Evolutionary conservation across 1,139 yeast genomes (phyloP), one percentile per base, ranked within the genome.

Genomic region (Candida tunisiensis): DNA sequence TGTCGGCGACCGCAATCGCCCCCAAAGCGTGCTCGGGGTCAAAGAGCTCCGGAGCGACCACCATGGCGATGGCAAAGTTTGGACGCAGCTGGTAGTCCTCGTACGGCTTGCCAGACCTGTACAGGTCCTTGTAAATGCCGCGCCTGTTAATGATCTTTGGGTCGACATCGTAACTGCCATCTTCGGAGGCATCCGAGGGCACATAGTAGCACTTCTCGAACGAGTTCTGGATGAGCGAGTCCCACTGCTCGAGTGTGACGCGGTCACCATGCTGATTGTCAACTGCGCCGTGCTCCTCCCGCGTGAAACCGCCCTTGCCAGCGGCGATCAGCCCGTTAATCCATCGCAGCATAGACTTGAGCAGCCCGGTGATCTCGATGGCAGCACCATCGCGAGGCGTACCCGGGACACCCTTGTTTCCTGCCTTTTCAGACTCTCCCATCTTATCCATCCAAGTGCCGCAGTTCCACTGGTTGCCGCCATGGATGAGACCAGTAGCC

Each of bases 391-490:
- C 94, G 48, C 98, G 67, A 20, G 98, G 96, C 0, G 98, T 88
- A 2, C 96, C 98, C 1, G 98, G 98, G 22, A 68, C 60, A 10
- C 98, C 98, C 43, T 74, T 77, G 34, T 72, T 74, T 1, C 79
- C 77, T 1, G 98, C 95, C 33, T 53, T 59, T 28, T 54, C 69
- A 45, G 93, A 79, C 55, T 88, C 98, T 13, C 98, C 98, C 96
- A 88, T 88, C 56, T 88, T 88, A 53, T 88, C 98, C 95, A 85
- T 88, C 98, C 98, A 88, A 0, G 98, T 88, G 14, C 98, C 98
- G 57, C 98, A 88, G 45, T 88, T 88, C 49, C 56, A 68, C 48
- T 78, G 93, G 29, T 80, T 79, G 2, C 98, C 98, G 25, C 98
- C 98, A 50, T 72, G 78, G 5, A 85, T 60, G 25, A 88, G 56